Evolutionary conservation across 176 grass and related monocot genomes (phyloP).

Genomic region (Tuctoria greenei): DNA sequence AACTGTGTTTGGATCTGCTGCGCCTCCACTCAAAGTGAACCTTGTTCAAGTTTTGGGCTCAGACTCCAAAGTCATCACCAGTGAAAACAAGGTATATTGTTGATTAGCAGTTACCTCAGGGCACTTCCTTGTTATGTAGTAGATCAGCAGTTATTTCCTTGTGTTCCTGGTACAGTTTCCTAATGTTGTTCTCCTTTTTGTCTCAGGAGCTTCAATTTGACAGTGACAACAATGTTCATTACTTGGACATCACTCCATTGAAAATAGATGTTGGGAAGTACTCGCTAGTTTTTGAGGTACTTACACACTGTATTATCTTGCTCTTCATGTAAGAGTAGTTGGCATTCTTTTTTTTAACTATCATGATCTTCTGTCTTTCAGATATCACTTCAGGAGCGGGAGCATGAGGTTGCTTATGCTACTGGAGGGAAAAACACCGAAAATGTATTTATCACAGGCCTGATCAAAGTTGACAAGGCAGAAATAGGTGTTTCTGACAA

Average conservation of each 20-base stretch:
- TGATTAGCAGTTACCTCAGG: constrained; percentile 7
- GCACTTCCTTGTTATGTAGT: neutral
- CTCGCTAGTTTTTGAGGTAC: constrained; percentile 85
- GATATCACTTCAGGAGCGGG: constrained; percentile 71
- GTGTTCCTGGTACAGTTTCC: neutral
- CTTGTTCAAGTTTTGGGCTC: constrained; percentile 64
- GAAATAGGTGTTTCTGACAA: constrained; percentile 81
- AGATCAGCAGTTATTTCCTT: neutral
- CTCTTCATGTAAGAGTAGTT: constrained; percentile 20
- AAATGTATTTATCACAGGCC: constrained; percentile 63
- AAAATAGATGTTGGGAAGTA: constrained; percentile 97
- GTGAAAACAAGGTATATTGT: constrained; percentile 42
- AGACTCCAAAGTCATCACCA: constrained; percentile 60
- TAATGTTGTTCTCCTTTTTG: constrained; percentile 33
- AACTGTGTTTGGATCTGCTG: constrained; percentile 81
- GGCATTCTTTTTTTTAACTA: neutral
- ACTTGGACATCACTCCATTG: constrained; percentile 76
- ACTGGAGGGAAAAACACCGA: constrained; percentile 60
- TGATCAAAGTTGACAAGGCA: constrained; percentile 76
- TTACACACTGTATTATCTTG: constrained; percentile 20
- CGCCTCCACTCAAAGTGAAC: constrained; percentile 74
- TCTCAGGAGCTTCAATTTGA: constrained; percentile 88
- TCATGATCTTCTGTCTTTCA: constrained; percentile 27
- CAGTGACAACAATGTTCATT: constrained; percentile 65
- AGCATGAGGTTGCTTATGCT: constrained; percentile 63